Percentiles rank a stretch among this genome's conserved stretches.
Conservation (phyloP, 148 eudicot species). For the Dysphania ambrosioides region DNA sequence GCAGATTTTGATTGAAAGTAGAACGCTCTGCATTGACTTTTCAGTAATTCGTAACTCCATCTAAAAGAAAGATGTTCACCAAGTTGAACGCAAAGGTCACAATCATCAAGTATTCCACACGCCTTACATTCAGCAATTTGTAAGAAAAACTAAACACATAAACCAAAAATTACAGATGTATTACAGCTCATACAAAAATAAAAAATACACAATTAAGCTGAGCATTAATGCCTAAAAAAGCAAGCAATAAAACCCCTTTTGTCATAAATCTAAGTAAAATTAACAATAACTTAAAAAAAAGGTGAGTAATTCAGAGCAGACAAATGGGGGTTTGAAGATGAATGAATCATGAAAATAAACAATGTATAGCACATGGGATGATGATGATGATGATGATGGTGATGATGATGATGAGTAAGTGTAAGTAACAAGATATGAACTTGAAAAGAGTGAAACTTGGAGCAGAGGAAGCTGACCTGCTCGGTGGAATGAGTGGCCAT, state of each 20-base stretch:
- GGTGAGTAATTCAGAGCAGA: not conserved
- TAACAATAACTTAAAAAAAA: no score
- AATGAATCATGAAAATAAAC: no score
- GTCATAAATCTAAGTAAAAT: no score
- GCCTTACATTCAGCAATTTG: not conserved
- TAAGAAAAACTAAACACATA: not conserved
- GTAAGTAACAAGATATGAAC: no score
- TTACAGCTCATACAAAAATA: not conserved
- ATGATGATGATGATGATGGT: no score
- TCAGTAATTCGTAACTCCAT: not conserved
- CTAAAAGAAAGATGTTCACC: not conserved
- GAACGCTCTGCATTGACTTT: not conserved
- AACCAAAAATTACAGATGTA: not conserved
- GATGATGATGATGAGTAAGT: no score
- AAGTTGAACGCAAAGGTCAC: constrained; percentile 4
- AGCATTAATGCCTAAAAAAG: no score
- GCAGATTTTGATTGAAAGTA: no score
- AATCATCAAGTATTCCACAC: constrained; percentile 7
- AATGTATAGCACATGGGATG: no score
- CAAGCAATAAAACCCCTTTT: no score
- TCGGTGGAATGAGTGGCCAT: constrained; percentile 46
- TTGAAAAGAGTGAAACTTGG: not conserved
- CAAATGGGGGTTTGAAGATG: no score
- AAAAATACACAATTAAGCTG: no score
- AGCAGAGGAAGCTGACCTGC: constrained; percentile 39